Evolutionary conservation across 768 basidiomycete genomes (phyloP), one percentile per base, ranked within the genome.

Genomic region (Auriscalpium vulgare): DNA sequence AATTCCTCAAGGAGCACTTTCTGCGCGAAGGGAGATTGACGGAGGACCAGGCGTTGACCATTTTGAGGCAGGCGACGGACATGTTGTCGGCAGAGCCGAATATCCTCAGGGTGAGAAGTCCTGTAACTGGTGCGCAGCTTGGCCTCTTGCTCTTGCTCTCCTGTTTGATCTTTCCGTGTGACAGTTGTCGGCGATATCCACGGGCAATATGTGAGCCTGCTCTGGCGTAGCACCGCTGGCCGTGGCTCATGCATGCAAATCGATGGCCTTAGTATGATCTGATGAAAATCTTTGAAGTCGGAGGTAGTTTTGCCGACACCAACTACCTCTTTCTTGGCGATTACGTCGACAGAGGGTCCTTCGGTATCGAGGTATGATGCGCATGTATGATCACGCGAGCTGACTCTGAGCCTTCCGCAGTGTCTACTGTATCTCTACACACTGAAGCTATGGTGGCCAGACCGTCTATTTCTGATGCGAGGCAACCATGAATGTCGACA

Each of bases 231-330:
- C 17, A 17, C 23, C 16, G 23, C 9, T 44, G 51, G 23, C 10
- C 45, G 36, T 49, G 43, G 17, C 43, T 35, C 46, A 37, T 17
- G 23, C 16, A 4, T 16, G 2, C 16, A 21, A 21, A 1, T 36
- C 10, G 13, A 10, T 10, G 46, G n/a, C 29, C 34, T 10, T 63
- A 95, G 92, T 97, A 92, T 69, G 94, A 97, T 71, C 76, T 97
- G 59, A 95, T 97, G 91, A 95, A 97, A 71, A 78, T 97, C 49
- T 93, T 97, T 63, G 94, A 95, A 63, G 88, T 97, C 34, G 94
- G 94, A 36, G 94, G 94, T 2, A 83, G 80, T 59, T 75, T 91
- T 48, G 65, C 78, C 38, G 86, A 94, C 23, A 95, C 87, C 54
- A 76, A 83, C 11, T 97, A 97, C 74, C 76, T 95, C 47, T 97